Evolutionary conservation across 2,329 filamentous ascomycete species (phyloP).

Genomic region (Stagonosporopsis chrysanthemi): DNA sequence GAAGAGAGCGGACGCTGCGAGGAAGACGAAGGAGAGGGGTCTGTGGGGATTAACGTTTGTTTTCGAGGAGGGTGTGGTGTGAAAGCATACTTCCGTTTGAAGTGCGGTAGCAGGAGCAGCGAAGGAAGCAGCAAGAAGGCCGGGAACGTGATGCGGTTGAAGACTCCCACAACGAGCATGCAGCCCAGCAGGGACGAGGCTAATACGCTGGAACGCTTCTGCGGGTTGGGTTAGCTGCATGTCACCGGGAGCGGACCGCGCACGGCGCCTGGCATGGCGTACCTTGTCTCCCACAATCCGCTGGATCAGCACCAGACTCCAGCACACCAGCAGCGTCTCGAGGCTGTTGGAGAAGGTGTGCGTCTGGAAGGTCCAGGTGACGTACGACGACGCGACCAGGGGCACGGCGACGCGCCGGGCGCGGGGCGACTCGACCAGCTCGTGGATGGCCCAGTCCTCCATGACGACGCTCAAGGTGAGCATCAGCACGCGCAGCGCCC

Average conservation of each 20-base stretch:
- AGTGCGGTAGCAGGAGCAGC: slow-evolving; percentile 83
- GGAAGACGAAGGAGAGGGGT: slow-evolving; percentile 66
- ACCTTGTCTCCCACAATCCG: slow-evolving; percentile 83
- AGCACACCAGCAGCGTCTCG: slow-evolving; percentile 90
- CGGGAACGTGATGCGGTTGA: slow-evolving; percentile 97
- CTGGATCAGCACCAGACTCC: slow-evolving; percentile 90
- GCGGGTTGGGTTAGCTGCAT: slow-evolving; percentile 45
- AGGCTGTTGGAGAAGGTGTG: slow-evolving; percentile 98
- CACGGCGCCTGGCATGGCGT: slow-evolving; percentile 38
- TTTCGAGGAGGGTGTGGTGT: background rate
- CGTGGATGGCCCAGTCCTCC: slow-evolving; percentile 96
- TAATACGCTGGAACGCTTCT: slow-evolving; percentile 78
- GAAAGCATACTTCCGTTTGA: slow-evolving; percentile 73
- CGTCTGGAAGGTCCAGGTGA: slow-evolving; percentile 98
- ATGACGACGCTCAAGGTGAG: slow-evolving; percentile 94
- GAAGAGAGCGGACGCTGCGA: slow-evolving; percentile 69
- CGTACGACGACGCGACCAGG: slow-evolving; percentile 92
- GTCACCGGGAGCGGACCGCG: slow-evolving; percentile 35
- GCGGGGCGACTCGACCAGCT: slow-evolving; percentile 79
- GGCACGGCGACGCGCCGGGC: slow-evolving; percentile 76
- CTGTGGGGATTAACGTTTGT: slow-evolving; percentile 46
- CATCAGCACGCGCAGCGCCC: slow-evolving; percentile 87
- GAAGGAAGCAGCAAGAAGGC: slow-evolving; percentile 88
- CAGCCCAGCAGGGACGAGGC: slow-evolving; percentile 81
- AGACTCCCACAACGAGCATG: slow-evolving; percentile 83